Percentiles rank a stretch among this genome's conserved stretches.
These are phyloP conservation scores for Pseudomonodictys pantanalensis DNA, from an alignment of 495 filamentous ascomycete genomes.

Conservation along the genomic window DNA sequence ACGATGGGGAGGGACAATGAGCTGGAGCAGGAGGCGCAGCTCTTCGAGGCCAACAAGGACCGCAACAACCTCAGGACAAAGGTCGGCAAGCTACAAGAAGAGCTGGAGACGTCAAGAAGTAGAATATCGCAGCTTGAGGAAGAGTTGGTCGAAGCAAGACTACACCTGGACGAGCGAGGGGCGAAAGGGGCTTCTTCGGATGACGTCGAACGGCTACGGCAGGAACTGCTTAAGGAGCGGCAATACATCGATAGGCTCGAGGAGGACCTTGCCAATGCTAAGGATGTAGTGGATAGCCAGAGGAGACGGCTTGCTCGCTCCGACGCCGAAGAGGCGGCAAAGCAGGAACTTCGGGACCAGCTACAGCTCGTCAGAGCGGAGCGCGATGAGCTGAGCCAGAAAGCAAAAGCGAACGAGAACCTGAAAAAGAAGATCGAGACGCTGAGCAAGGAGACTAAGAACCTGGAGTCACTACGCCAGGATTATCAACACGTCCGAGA, in stretches of 20 bases:
- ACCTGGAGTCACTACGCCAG: constrained; percentile 31
- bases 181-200: constrained; percentile 26
- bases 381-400: constrained; percentile 70
- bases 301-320: constrained; percentile 61
- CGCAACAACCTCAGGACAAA: constrained; percentile 19
- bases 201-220: constrained; percentile 35
- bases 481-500: constrained; percentile 55
- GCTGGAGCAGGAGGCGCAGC: constrained; percentile 38
- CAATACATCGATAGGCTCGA: constrained; percentile 44
- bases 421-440: constrained; percentile 68
- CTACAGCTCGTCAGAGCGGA: constrained; percentile 67
- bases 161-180: constrained; percentile 35
- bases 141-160: constrained; percentile 38
- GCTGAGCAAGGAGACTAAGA: constrained; percentile 53
- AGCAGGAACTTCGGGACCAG: constrained; percentile 47
- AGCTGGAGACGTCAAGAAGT: constrained; percentile 32
- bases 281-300: constrained; percentile 52
- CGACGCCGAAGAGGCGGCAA: constrained; percentile 44
- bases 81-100: constrained; percentile 20
- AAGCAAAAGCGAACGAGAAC: constrained; percentile 70
- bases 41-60: constrained; percentile 33
- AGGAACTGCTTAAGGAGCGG: constrained; percentile 34
- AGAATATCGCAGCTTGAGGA: constrained; percentile 39
- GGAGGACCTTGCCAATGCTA: constrained; percentile 36
- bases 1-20: constrained; percentile 37